phyloP scores from a whole-genome alignment of 176 grass and related monocot species.

The Otatea glauca region DNA sequence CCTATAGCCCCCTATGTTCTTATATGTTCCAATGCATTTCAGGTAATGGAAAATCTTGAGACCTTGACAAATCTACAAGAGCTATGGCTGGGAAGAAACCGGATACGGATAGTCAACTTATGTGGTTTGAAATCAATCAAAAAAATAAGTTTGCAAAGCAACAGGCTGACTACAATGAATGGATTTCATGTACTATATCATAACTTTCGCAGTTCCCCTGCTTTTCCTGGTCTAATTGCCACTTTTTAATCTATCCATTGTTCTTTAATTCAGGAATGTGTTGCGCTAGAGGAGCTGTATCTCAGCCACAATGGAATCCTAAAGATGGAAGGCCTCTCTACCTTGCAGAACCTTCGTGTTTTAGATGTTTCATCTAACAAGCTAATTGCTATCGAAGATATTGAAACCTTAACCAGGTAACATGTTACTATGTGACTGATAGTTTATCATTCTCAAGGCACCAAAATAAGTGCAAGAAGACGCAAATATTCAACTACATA shows the following conservation, averaged over 20 bases:
- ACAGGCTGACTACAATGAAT: slow-evolving; percentile 74
- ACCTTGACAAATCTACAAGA: slow-evolving; percentile 81
- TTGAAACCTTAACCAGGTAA: slow-evolving; percentile 83
- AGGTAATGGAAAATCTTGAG: slow-evolving; percentile 93
- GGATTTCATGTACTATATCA: slow-evolving; percentile 76
- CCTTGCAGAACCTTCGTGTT: slow-evolving; percentile 77
- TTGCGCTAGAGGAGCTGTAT: slow-evolving; percentile 87
- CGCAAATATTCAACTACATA: neutral
- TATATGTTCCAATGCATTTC: slow-evolving; percentile 40
- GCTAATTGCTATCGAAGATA: slow-evolving; percentile 63
- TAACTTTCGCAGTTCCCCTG: neutral
- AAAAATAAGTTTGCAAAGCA: slow-evolving; percentile 97
- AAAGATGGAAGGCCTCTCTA: slow-evolving; percentile 91
- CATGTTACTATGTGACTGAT: neutral
- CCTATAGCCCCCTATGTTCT: neutral
- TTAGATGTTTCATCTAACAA: slow-evolving; percentile 98
- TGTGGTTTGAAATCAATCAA: slow-evolving; percentile 86
- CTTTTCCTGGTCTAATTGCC: slow-evolving; percentile 13
- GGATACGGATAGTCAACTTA: slow-evolving; percentile 77
- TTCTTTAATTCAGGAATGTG: slow-evolving; percentile 63
- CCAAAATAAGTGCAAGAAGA: neutral
- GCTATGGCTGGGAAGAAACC: slow-evolving; percentile 91
- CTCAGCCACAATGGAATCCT: slow-evolving; percentile 96
- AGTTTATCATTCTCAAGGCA: neutral
- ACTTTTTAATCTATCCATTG: slow-evolving; percentile 17